Conservation (phyloP, 1,284 basidiomycete species). For the Cryptococcus floricola region DNA sequence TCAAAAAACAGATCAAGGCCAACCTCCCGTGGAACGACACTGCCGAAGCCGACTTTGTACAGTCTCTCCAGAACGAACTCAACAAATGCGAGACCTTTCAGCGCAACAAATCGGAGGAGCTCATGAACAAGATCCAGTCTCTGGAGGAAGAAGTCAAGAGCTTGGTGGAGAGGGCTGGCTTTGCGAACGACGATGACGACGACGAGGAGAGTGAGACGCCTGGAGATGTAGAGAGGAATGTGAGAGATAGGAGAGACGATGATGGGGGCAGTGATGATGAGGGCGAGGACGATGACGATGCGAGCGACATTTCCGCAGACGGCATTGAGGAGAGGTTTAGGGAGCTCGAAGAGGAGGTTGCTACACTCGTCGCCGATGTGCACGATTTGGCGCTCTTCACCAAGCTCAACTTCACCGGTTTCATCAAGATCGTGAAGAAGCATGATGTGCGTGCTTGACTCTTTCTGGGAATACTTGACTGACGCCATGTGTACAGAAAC, state of each 20-base stretch:
- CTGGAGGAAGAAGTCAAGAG: constrained; percentile 74
- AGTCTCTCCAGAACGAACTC: constrained; percentile 76
- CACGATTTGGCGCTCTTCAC: constrained; percentile 94
- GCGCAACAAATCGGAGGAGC: constrained; percentile 80
- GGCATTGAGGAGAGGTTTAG: constrained; percentile 85
- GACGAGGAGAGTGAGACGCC: constrained; percentile 55
- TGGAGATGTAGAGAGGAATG: constrained; percentile 35
- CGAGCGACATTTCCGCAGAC: constrained; percentile 59
- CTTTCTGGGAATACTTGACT: background rate
- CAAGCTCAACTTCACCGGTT: constrained; percentile 95
- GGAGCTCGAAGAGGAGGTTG: constrained; percentile 89
- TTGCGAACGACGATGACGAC: constrained; percentile 43
- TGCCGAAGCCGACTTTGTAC: constrained; percentile 77
- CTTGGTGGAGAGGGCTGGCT: constrained; percentile 56
- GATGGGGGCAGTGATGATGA: constrained; percentile 58
- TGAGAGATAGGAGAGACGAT: constrained; percentile 55
- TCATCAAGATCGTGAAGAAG: constrained; percentile 99
- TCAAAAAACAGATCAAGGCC: constrained; percentile 82
- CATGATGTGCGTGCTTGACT: constrained; percentile 55
- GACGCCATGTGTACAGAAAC: constrained; percentile 48
- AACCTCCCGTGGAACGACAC: constrained; percentile 62
- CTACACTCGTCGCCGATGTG: constrained; percentile 93
- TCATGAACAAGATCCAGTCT: constrained; percentile 70
- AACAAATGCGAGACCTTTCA: constrained; percentile 97
- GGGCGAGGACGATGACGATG: constrained; percentile 57